Evolutionary conservation across 2,329 filamentous ascomycete genomes (phyloP).

Genomic region (Cladosporium austrohemisphaericum): DNA sequence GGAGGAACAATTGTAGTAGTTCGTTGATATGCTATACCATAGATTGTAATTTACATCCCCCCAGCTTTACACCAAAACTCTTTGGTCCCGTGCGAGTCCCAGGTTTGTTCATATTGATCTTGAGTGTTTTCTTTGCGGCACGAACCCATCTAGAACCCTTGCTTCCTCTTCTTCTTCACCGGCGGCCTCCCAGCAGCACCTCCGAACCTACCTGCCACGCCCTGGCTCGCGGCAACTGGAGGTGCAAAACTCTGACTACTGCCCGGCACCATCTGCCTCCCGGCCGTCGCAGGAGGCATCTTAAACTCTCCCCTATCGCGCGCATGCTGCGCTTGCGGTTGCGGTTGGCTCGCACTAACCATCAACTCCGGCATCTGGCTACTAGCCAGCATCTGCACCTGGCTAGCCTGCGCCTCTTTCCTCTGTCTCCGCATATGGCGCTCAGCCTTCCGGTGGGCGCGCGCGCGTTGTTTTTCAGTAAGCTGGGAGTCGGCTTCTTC

Average conservation of each 20-base stretch:
- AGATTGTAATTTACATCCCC: too few species aligned
- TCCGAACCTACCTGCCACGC: slow-evolving; percentile 30
- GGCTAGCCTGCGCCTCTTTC: slow-evolving; percentile 34
- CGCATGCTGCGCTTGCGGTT: neutral
- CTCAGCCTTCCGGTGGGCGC: slow-evolving; percentile 38
- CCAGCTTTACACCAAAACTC: too few species aligned
- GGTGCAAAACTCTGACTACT: slow-evolving; percentile 24
- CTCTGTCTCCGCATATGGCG: slow-evolving; percentile 39
- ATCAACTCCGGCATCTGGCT: slow-evolving; percentile 30
- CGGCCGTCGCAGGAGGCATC: neutral
- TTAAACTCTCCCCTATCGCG: neutral
- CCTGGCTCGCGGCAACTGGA: slow-evolving; percentile 32
- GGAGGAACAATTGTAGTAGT: too few species aligned
- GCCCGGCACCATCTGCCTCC: slow-evolving; percentile 12
- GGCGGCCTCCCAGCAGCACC: slow-evolving; percentile 30
- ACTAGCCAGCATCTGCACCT: slow-evolving; percentile 24
- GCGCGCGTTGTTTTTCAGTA: slow-evolving; percentile 36
- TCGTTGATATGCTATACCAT: too few species aligned
- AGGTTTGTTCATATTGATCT: too few species aligned
- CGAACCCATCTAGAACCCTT: slow-evolving; percentile 32
- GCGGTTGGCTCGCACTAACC: slow-evolving; percentile 29
- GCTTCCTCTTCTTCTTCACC: slow-evolving; percentile 43
- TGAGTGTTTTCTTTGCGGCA: too few species aligned
- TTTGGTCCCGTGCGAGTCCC: too few species aligned
- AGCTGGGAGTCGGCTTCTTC: slow-evolving; percentile 35